A percentile compares a stretch with the other conserved stretches of the same genome.
Conservation (phyloP, 139 green algal genomes). For the Chlamydomonas sp. region DNA sequence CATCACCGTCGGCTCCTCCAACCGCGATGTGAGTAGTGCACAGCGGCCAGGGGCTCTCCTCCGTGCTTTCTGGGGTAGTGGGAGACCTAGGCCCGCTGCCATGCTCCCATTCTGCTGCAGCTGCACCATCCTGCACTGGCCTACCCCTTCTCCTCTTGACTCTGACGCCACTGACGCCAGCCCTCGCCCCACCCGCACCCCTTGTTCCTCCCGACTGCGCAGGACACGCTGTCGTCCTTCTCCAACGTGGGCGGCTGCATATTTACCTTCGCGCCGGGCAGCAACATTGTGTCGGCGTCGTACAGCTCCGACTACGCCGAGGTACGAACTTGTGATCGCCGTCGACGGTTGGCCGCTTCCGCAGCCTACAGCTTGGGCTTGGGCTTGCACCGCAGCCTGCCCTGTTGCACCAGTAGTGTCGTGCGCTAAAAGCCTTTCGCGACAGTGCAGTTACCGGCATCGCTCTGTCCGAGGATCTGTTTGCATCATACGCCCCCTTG, state of each 20-base stretch:
- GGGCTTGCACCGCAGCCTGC: neutral
- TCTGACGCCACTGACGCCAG: neutral
- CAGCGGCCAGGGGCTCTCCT: neutral
- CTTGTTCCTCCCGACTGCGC: too few relatives aligned
- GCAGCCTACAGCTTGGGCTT: slow-evolving; percentile 11
- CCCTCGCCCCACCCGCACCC: neutral
- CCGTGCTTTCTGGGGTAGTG: too few relatives aligned
- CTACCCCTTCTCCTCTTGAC: too few relatives aligned
- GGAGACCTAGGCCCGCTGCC: too few relatives aligned
- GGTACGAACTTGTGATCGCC: neutral
- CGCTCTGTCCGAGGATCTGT: neutral
- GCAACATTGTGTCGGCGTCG: slow-evolving; percentile 45
- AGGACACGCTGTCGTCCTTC: slow-evolving; percentile 58
- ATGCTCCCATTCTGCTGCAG: too few relatives aligned
- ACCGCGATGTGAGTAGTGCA: slow-evolving; percentile 23
- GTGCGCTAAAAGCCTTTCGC: too few relatives aligned
- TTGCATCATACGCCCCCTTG: neutral
- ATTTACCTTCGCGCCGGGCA: slow-evolving; percentile 72
- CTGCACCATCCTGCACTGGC: too few relatives aligned
- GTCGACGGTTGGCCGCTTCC: neutral
- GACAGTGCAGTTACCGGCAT: neutral
- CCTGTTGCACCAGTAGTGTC: too few relatives aligned
- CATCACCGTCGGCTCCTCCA: slow-evolving; percentile 67
- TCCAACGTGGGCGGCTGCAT: slow-evolving; percentile 78
- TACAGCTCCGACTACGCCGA: slow-evolving; percentile 40